Base-by-base conservation (phyloP, 2,329 filamentous ascomycete species). In the Fusarium sp. region DNA sequence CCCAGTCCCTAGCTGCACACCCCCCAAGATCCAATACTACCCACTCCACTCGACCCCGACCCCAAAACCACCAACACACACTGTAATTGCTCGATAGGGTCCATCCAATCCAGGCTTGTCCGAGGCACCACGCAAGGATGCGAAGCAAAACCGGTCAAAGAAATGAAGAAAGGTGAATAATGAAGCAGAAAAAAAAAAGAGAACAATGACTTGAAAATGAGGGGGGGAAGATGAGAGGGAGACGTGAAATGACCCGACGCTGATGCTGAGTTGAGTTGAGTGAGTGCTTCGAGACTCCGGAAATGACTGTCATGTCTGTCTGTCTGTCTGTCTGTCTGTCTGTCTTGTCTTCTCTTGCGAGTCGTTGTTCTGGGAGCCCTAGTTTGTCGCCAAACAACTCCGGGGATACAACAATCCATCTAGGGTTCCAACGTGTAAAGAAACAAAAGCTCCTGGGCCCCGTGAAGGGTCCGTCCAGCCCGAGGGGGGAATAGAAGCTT, bases 261-360 rank as follows among this genome's bases (percentile, higher is more conserved):
- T 52, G 48, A 52, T 52, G 48, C 48, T 50, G 45, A 57, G 41
- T 18, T 43, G 39, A n/a, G 37, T 4, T 37, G 52, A 56, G 48
- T 34, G 50, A 64, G 52, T 37, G 54, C 23, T 64, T 41, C 37
- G n/a, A 30, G 67, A 25, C 52, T 65, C 67, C 66, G 65, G 63
- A 73, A 76, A 77, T 70, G 75, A 76, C 68, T 66, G 60, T 67
- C 45, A 50, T 50, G 45, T 10, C 45, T 50, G 45, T 61, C 45
- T 50, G 45, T 10, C 45, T 50, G 45, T 61, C 45, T 50, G 27
- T 45, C 43, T 25, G n/a, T 37, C 35, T 45, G 41, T 50, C 48
- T 32, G 48, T 52, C 48, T 73, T 71, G 68, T 64, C 66, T 65
- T 72, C 73, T 76, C 73, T 71, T 69, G 70, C 69, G 72, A 78